phyloP scores from a whole-genome alignment of 2,329 filamentous ascomycete species.

The Pseudofabraea citricarpa region DNA sequence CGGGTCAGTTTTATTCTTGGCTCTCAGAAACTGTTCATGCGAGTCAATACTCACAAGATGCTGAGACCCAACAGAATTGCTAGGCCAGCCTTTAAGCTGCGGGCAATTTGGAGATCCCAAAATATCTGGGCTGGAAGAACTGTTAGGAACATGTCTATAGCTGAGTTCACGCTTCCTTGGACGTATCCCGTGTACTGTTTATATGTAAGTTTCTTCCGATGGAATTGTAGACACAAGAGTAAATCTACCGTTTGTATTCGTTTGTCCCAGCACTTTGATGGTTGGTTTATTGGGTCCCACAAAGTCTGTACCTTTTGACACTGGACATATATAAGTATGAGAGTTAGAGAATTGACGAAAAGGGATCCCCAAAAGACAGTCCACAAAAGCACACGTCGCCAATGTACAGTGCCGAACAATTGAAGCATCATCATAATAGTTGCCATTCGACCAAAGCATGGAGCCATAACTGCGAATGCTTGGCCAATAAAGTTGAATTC shows the following conservation, averaged over 20 bases:
- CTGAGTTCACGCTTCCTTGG: conserved; percentile 4
- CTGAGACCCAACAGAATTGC: conserved; percentile 7
- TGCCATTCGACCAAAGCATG: conserved; percentile 12
- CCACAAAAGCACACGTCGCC: conserved; percentile 6
- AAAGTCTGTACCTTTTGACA: conserved; percentile 8
- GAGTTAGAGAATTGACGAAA: conserved; percentile 7
- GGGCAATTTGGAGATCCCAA: conserved; percentile 8
- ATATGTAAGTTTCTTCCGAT: not conserved
- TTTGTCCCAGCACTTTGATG: conserved; percentile 9
- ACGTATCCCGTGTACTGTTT: not conserved
- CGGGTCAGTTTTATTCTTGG: too few species aligned
- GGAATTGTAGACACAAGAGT: not conserved
- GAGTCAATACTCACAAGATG: conserved; percentile 6
- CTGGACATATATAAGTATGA: conserved; percentile 11
- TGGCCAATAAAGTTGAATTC: conserved; percentile 13
- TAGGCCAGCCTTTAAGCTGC: conserved; percentile 7
- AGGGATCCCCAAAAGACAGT: conserved; percentile 6
- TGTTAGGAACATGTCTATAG: conserved; percentile 9
- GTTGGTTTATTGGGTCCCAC: conserved; percentile 8
- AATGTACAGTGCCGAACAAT: conserved; percentile 10
- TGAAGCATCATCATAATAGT: conserved; percentile 13
- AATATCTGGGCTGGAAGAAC: conserved; percentile 8
- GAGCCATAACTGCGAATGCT: conserved; percentile 12
- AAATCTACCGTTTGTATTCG: conserved; percentile 7
- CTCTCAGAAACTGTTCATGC: too few species aligned